Evolutionary conservation across 371 early-diverging fungal genomes (phyloP).

Genomic region (Haplosporangium sp.): DNA sequence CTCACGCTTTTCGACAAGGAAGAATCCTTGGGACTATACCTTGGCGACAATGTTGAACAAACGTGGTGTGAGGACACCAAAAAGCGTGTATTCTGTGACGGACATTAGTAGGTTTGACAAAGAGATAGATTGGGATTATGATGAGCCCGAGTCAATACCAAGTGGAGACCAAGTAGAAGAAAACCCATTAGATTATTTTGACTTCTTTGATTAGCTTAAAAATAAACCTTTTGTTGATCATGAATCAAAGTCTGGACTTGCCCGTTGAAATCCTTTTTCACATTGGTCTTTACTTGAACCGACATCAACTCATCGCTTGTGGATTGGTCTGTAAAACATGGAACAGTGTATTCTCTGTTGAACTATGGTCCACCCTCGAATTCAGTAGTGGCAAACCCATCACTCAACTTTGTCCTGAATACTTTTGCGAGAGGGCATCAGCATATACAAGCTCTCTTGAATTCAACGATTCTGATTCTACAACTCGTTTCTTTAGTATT

Average conservation of each 20-base stretch:
- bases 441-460: background rate
- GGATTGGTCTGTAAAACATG: conserved; percentile 10
- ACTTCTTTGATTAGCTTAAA: too few relatives aligned
- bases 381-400: background rate
- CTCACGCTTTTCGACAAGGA: background rate
- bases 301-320: background rate
- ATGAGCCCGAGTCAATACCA: background rate
- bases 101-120: background rate
- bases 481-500: background rate
- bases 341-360: background rate
- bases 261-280: conserved; percentile 3
- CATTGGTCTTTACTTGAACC: background rate
- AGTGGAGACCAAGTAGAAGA: background rate
- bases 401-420: background rate
- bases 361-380: background rate
- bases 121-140: background rate
- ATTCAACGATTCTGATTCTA: background rate
- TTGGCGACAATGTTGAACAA: background rate
- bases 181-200: too few relatives aligned
- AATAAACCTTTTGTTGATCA: too few relatives aligned
- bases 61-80: background rate
- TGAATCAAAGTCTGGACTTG: background rate
- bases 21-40: background rate
- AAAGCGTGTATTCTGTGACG: background rate
- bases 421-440: background rate